phyloP scores from a whole-genome alignment of 2,329 filamentous ascomycete genomes.

The Claviceps pusilla region DNA sequence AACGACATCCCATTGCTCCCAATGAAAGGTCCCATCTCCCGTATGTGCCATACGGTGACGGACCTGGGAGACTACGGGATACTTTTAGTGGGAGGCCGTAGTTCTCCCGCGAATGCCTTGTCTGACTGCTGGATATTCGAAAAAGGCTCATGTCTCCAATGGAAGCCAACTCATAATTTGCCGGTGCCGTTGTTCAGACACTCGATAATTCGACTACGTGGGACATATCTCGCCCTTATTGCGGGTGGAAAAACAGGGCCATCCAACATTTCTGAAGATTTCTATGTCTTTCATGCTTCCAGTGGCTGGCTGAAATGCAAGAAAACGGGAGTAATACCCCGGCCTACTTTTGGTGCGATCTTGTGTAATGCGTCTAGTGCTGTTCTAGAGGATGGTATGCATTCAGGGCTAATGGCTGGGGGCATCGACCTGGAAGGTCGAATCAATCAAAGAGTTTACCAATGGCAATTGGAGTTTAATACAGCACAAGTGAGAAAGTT shows the following conservation, averaged over 20 bases:
- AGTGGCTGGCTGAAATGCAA: conserved; percentile 33
- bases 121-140: conserved; percentile 63
- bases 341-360: conserved; percentile 29
- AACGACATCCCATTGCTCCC: conserved; percentile 13
- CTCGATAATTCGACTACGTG: conserved; percentile 37
- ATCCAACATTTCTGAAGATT: conserved; percentile 32
- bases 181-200: conserved; percentile 64
- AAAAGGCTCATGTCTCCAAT: conserved; percentile 32
- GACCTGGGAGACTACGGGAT: conserved; percentile 41
- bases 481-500: neutral
- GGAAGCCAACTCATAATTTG: conserved; percentile 52
- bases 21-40: conserved; percentile 16
- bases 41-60: conserved; percentile 68
- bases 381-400: conserved; percentile 15
- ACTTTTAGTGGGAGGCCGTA: conserved; percentile 61
- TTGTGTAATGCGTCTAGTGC: conserved; percentile 17
- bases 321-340: conserved; percentile 18
- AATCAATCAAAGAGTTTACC: conserved; percentile 47
- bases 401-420: conserved; percentile 51
- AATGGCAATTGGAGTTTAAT: conserved; percentile 33
- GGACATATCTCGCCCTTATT: conserved; percentile 38
- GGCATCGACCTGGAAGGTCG: conserved; percentile 53
- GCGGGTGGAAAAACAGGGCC: conserved; percentile 45
- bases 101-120: conserved; percentile 56
- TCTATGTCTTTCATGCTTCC: conserved; percentile 35